Evolutionary conservation across 495 filamentous ascomycete species (phyloP), one percentile per base, ranked within the genome.

Genomic region (Ramalina peruviana): DNA sequence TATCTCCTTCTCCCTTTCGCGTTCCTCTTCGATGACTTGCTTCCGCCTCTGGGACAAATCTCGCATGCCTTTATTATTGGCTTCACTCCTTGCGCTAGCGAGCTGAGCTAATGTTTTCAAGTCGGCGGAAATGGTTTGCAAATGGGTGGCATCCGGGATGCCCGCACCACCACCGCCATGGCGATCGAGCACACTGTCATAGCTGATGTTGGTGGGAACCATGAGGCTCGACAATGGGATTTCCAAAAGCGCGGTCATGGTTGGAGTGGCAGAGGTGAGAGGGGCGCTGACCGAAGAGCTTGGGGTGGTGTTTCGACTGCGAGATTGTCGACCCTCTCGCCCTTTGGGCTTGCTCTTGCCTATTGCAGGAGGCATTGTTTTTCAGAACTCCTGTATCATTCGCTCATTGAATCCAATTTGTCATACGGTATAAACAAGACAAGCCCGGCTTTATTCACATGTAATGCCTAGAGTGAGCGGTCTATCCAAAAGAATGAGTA

Each of bases 261-360:
- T 63, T 20, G 75, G 71, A 12, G 70, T 68, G 47, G 75, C 65
- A 9, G 65, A 60, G 40, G 61, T 69, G 45, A 67, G 60, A 21
- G 74, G 65, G 38, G 72, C 69, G 54, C 71, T 76, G 53, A 70
- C 62, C 17, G 60, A 66, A 37, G 83, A 83, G 53, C 70, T 81
- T 36, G 87, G 87, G 3, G 87, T 94, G 11, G 86, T 88, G 65
- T 92, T 90, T 57, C 87, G 82, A 60, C 85, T 90, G 49, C 82
- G 80, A 58, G 85, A 85, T 52, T 78, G 81, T 50, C 86, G 81
- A 43, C 70, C 75, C 56, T 81, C 80, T 50, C 80, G 74, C 45
- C 62, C 74, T 74, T 88, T 88, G 56, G 82, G 76, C 54, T 86
- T 88, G 52, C 85, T 82, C 65, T 88, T 88, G 48, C 63, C 66